Evolutionary conservation across 768 basidiomycete genomes (phyloP).

Genomic region (Leccinum variicolor): DNA sequence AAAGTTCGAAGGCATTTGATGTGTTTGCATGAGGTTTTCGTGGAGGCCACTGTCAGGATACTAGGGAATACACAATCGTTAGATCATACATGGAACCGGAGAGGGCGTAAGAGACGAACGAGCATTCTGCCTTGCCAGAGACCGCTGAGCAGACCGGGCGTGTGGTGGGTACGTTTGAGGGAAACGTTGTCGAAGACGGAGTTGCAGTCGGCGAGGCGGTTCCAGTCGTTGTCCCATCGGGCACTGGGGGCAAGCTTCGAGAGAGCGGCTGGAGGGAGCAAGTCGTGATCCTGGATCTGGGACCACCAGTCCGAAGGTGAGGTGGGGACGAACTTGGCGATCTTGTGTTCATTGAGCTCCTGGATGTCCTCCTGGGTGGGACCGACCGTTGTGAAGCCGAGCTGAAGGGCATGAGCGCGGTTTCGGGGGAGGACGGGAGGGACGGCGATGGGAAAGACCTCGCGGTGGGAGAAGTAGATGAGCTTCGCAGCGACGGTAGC

Average conservation of each 20-base stretch:
- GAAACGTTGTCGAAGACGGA: slow-evolving; percentile 32
- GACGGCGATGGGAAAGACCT: slow-evolving; percentile 42
- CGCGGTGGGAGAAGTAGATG: slow-evolving; percentile 57
- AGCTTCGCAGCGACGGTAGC: slow-evolving; percentile 58
- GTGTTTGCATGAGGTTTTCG: slow-evolving; percentile 15
- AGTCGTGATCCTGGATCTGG: slow-evolving; percentile 16
- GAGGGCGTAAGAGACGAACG: slow-evolving; percentile 37
- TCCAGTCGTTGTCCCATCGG: slow-evolving; percentile 58
- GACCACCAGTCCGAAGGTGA: slow-evolving; percentile 23
- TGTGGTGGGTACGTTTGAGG: slow-evolving; percentile 38
- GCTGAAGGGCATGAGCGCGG: slow-evolving; percentile 27
- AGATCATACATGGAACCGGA: neutral
- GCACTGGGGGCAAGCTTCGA: slow-evolving; percentile 36
- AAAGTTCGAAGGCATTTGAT: slow-evolving; percentile 28
- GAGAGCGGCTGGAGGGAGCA: slow-evolving; percentile 22
- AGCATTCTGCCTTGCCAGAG: slow-evolving; percentile 63
- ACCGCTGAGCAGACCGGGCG: slow-evolving; percentile 50
- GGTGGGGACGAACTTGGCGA: slow-evolving; percentile 29
- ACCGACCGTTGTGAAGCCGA: slow-evolving; percentile 25
- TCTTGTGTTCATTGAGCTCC: slow-evolving; percentile 48
- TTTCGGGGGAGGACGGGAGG: slow-evolving; percentile 37
- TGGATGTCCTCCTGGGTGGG: slow-evolving; percentile 59
- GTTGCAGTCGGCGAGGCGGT: slow-evolving; percentile 46
- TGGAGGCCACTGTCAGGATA: slow-evolving; percentile 20
- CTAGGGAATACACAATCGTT: slow-evolving; percentile 4